These are phyloP conservation scores for Farysia itapuensis DNA, from an alignment of 1,284 basidiomycete genomes.

Conservation along the genomic window DNA sequence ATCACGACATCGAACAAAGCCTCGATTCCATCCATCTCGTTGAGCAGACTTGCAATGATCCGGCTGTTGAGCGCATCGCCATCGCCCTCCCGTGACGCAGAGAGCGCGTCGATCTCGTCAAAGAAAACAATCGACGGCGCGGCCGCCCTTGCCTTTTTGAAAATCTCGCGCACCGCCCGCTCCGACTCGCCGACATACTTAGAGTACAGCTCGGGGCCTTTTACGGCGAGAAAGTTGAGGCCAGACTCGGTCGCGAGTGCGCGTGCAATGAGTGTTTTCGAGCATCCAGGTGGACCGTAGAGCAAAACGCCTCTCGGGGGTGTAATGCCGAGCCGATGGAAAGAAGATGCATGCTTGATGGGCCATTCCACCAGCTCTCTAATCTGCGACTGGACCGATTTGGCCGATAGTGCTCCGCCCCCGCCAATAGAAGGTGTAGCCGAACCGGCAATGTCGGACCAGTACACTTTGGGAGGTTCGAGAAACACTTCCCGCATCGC, in stretches of 20 bases:
- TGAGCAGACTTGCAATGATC: constrained; percentile 87
- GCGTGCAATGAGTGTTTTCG: constrained; percentile 90
- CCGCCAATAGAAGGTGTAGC: constrained; percentile 17
- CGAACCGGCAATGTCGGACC: constrained; percentile 71
- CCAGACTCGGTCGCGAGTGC: constrained; percentile 93
- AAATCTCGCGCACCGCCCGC: constrained; percentile 88
- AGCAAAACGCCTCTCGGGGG: constrained; percentile 88
- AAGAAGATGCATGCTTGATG: constrained; percentile 78
- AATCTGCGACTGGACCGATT: constrained; percentile 45
- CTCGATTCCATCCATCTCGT: constrained; percentile 96
- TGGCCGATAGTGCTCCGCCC: constrained; percentile 19
- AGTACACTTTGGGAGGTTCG: constrained; percentile 79
- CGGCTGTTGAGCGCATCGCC: constrained; percentile 73
- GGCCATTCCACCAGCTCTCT: constrained; percentile 76
- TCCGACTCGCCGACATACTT: constrained; percentile 99
- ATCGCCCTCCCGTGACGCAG: constrained; percentile 72
- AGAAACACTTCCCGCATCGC: constrained; percentile 91
- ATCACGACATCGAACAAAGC: constrained; percentile 88
- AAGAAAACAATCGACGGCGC: constrained; percentile 96
- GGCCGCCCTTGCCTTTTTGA: constrained; percentile 88
- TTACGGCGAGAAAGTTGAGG: constrained; percentile 95
- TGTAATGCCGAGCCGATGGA: constrained; percentile 80
- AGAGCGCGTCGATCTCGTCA: constrained; percentile 95
- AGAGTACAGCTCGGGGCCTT: constrained; percentile 94
- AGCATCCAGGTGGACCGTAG: constrained; percentile 96